Conservation (phyloP, 225 moss, liverwort and hornwort species). For the Polytrichum formosum region DNA sequence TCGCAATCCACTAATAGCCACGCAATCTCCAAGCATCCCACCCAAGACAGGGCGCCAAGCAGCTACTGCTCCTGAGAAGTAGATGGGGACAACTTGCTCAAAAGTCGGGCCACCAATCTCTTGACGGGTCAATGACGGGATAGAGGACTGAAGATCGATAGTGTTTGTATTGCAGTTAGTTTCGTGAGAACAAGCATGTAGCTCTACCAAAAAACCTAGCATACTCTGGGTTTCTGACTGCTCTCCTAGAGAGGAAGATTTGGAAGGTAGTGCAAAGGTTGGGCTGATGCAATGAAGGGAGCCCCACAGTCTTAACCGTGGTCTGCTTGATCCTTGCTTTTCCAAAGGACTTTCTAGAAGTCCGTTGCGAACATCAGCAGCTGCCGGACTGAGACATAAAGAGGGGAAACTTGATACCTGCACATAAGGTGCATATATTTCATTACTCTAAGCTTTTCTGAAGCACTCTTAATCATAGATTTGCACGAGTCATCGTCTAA, state of each 20-base stretch:
- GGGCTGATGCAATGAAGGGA: conserved; percentile 58
- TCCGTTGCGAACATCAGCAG: conserved; percentile 46
- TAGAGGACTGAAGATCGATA: conserved; percentile 1
- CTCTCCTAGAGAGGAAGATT: conserved; percentile 24
- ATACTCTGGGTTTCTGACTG: conserved; percentile 32
- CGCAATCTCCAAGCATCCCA: conserved; percentile 48
- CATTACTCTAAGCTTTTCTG: too few relatives aligned
- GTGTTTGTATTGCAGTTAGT: conserved; percentile 2
- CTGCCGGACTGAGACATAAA: conserved; percentile 54
- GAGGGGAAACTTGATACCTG: conserved; percentile 56
- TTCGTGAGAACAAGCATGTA: conserved; percentile 47
- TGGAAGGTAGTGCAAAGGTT: conserved; percentile 62
- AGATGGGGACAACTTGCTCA: conserved; percentile 35
- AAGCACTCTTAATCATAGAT: too few relatives aligned
- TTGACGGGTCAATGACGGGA: conserved; percentile 10
- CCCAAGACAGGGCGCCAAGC: conserved; percentile 78
- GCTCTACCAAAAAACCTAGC: conserved; percentile 70
- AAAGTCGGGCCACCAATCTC: conserved; percentile 11
- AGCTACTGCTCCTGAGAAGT: conserved; percentile 60
- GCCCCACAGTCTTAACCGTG: conserved; percentile 43
- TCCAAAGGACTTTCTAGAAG: conserved; percentile 49
- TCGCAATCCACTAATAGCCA: conserved; percentile 63
- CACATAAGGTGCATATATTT: conserved; percentile 10
- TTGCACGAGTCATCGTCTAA: too few relatives aligned
- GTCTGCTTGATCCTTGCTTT: conserved; percentile 23